Base-by-base conservation (phyloP, 345 rosid species). In the Eucalyptus victrix region DNA sequence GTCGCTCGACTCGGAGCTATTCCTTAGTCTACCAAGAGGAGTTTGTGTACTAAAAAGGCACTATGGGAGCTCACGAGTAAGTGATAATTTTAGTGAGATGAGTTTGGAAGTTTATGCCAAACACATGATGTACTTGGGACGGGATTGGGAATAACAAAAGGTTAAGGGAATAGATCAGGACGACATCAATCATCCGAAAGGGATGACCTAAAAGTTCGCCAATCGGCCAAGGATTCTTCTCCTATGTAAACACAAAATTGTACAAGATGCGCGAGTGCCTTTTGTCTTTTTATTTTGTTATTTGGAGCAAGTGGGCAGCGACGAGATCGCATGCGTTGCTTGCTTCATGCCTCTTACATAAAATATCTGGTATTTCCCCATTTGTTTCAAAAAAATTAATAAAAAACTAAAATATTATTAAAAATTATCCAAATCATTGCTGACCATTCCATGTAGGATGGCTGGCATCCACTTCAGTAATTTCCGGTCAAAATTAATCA, bases 381-480 rank as follows among this genome's bases (percentile, higher is more conserved):
- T 18, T 42, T 53, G 5, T 21, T 53, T 21, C 1, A 21, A 53
- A 53, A 51, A 19, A 51, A 2, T 15, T 50, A 50, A 16, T 50
- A 16, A 16, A 50, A 19, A 53, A 19, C 19, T 18, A 7, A 53
- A 53, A 53, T 1, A 53, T 7, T 53, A 19, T 19, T 19, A 53
- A 53, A 19, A 53, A 1, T 53, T 53, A 19, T 53, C 2, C 0
- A 53, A 19, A 2, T 19, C 4, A 53, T 3, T 0, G 0, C 0
- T 7, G 2, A 53, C 1, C 24, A 0, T 53, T 9, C 2, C 24
- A 53, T 53, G 0, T 19, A 53, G 2, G 10, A 53, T 0, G 1
- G 2, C 0, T 1, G 5, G 24, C 9, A 53, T 53, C 24, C 9
- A 53, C 10, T 3, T 53, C 0, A 3, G 0, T 53, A 53, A 53